These are phyloP conservation scores for Wickerhamomyces subpelliculosus DNA, from an alignment of 805 yeast species.

Conservation along the genomic window DNA sequence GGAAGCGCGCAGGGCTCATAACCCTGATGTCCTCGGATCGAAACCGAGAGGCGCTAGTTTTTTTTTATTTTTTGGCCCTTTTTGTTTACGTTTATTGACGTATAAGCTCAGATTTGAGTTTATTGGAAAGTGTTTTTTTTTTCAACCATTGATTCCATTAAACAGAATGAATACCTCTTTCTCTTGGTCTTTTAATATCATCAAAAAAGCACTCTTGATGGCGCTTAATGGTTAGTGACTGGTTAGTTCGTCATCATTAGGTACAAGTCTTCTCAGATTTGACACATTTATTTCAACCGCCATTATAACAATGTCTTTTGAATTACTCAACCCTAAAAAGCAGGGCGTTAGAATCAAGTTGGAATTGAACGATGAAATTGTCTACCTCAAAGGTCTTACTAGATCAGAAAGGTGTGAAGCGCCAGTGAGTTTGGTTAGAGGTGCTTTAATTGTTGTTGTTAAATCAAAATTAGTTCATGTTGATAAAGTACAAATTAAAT, in stretches of 20 bases:
- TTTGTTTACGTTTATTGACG: background rate
- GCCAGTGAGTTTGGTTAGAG: constrained; percentile 7
- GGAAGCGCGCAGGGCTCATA: constrained; percentile 99
- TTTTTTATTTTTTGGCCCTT: constrained; percentile 10
- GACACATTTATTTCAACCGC: too few species aligned
- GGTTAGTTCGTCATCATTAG: too few species aligned
- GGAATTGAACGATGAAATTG: constrained; percentile 7
- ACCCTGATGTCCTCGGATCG: constrained; percentile 98
- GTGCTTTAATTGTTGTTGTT: constrained; percentile 9
- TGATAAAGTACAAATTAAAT: constrained; percentile 7
- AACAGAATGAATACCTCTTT: too few species aligned
- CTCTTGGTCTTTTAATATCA: too few species aligned
- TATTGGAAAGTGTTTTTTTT: too few species aligned
- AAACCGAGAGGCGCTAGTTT: constrained; percentile 85
- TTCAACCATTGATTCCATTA: too few species aligned
- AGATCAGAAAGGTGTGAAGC: constrained; percentile 10
- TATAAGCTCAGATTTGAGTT: too few species aligned
- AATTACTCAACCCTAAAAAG: too few species aligned
- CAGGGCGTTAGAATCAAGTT: constrained; percentile 3
- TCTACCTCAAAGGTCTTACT: constrained; percentile 14
- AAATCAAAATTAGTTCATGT: constrained; percentile 4
- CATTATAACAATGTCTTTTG: too few species aligned
- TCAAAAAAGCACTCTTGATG: too few species aligned
- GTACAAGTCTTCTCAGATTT: too few species aligned
- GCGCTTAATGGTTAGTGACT: too few species aligned